These are phyloP conservation scores for Gamarada debralockiae DNA, from an alignment of 495 filamentous ascomycete genomes.

Conservation along the genomic window DNA sequence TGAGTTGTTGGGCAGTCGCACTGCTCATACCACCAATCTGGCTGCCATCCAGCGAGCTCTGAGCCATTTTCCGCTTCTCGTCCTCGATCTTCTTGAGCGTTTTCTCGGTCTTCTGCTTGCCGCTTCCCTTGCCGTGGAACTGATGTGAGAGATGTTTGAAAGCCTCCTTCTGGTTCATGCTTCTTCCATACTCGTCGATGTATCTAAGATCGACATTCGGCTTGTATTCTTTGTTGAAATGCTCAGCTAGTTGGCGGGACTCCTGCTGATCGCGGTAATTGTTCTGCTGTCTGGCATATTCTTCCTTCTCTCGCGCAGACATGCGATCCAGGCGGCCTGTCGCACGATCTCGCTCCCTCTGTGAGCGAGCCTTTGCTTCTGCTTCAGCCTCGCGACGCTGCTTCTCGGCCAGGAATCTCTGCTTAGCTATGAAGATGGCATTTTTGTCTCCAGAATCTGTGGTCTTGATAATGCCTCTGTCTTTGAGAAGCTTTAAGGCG, in stretches of 20 bases:
- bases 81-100: conserved; percentile 93
- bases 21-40: conserved; percentile 79
- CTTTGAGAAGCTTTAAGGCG: conserved; percentile 73
- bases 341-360: conserved; percentile 82
- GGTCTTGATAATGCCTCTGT: conserved; percentile 74
- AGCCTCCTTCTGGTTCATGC: conserved; percentile 89
- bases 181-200: conserved; percentile 78
- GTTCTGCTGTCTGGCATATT: conserved; percentile 82
- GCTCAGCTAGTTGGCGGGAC: conserved; percentile 71
- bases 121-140: conserved; percentile 97
- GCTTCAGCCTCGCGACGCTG: conserved; percentile 64
- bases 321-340: conserved; percentile 80
- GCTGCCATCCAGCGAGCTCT: conserved; percentile 76
- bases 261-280: conserved; percentile 78
- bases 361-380: conserved; percentile 71
- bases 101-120: conserved; percentile 98
- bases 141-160: conserved; percentile 94
- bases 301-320: conserved; percentile 87
- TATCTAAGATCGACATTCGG: conserved; percentile 89
- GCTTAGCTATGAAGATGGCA: conserved; percentile 65
- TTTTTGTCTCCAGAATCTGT: conserved; percentile 59
- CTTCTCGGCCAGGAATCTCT: conserved; percentile 81
- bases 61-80: conserved; percentile 80
- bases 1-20: conserved; percentile 69
- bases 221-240: conserved; percentile 84